Conservation (phyloP, 495 filamentous ascomycete genomes). For the Cercophora samala region DNA sequence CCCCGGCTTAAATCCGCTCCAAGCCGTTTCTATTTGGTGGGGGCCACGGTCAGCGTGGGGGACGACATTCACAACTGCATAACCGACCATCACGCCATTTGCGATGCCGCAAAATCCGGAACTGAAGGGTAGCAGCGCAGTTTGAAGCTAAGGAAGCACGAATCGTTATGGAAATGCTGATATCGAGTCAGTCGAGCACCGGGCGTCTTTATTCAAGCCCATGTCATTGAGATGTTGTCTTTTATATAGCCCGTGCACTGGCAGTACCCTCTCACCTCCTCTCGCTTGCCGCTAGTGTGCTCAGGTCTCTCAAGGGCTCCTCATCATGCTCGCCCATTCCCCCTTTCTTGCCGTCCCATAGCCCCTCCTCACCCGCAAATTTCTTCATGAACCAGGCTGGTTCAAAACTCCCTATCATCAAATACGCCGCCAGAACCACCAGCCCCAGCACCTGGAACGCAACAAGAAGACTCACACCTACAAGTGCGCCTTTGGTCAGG, state of each 20-base stretch:
- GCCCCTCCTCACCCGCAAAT: too few species aligned
- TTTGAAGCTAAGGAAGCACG: neutral
- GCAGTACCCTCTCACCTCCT: neutral
- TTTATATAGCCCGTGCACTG: neutral
- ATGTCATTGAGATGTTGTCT: neutral
- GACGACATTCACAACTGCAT: neutral
- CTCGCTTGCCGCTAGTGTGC: neutral
- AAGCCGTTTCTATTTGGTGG: neutral
- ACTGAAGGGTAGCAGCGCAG: neutral
- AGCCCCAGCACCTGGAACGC: too few species aligned
- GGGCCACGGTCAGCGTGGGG: neutral
- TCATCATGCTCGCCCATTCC: too few species aligned
- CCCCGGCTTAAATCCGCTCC: neutral
- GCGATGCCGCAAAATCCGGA: neutral
- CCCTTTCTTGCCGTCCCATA: too few species aligned
- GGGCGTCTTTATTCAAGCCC: neutral
- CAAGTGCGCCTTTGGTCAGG: neutral
- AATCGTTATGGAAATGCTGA: neutral
- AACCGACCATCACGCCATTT: neutral
- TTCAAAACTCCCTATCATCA: too few species aligned
- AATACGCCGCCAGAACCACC: too few species aligned
- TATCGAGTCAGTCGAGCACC: neutral
- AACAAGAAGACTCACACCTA: too few species aligned
- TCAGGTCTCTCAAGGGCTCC: too few species aligned
- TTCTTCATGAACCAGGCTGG: too few species aligned